A percentile compares a stretch with the other conserved stretches of the same genome.
Conservation (phyloP, 73 alveolate genomes). For the Paraurostyla sp. region DNA sequence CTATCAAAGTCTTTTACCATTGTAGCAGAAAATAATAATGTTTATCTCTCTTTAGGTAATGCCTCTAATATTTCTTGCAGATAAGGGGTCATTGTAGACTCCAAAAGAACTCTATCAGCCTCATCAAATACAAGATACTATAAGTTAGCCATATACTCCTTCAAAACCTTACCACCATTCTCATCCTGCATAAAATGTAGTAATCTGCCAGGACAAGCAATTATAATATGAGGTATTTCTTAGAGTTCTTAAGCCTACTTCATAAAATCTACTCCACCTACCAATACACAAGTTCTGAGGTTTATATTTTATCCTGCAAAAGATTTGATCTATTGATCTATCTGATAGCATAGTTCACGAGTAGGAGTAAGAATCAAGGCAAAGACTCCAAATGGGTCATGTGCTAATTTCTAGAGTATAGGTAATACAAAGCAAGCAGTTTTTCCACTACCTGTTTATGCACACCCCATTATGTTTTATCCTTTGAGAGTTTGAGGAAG, state of each 20-base stretch:
- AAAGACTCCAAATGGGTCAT: conserved; percentile 96
- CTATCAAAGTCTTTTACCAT: conserved; percentile 72
- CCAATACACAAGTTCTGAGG: conserved; percentile 84
- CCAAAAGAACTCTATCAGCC: conserved; percentile 93
- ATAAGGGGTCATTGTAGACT: conserved; percentile 87
- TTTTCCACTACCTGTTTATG: conserved; percentile 98
- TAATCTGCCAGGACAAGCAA: conserved; percentile 98
- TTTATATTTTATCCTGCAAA: conserved; percentile 87
- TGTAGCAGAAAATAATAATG: conserved; percentile 90
- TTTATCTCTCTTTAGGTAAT: conserved; percentile 81
- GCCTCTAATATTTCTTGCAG: conserved; percentile 71
- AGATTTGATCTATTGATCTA: conserved; percentile 89
- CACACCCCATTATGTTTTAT: conserved; percentile 87
- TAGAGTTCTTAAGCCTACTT: conserved; percentile 86
- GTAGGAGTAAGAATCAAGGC: conserved; percentile 95
- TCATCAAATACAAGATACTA: conserved; percentile 96
- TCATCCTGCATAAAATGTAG: conserved; percentile 76
- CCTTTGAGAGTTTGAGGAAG: conserved; percentile 84
- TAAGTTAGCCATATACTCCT: conserved; percentile 86
- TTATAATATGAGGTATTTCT: conserved; percentile 92
- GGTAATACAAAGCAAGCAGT: conserved; percentile 99
- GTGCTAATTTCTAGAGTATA: conserved; percentile 86
- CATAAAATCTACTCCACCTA: conserved; percentile 95
- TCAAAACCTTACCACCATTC: conserved; percentile 71
- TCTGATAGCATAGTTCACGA: conserved; percentile 95